phyloP scores from a whole-genome alignment of 371 early-diverging fungal species.

The Nematocida sp. region DNA sequence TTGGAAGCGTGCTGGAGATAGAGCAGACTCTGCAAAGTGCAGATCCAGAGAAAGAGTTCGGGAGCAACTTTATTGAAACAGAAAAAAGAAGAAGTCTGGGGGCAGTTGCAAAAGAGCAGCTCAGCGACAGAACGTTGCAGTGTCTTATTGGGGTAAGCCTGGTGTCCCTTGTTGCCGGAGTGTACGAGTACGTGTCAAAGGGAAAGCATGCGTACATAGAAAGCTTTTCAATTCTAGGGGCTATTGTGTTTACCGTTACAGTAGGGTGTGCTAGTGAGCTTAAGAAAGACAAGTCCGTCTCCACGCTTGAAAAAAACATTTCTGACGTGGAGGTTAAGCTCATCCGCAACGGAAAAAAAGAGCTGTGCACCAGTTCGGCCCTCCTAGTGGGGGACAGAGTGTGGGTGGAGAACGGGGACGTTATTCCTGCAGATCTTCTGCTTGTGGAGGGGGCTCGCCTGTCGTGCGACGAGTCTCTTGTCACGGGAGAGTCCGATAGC shows the following conservation, averaged over 20 bases:
- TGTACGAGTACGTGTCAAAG: constrained; percentile 38
- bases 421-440: constrained; percentile 77
- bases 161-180: background rate
- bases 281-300: constrained; percentile 83
- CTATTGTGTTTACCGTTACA: constrained; percentile 77
- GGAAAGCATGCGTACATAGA: constrained; percentile 68
- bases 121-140: background rate
- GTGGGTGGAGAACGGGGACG: constrained; percentile 82
- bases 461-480: constrained; percentile 78
- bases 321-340: constrained; percentile 67
- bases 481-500: constrained; percentile 88
- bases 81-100: too few relatives aligned
- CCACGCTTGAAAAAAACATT: constrained; percentile 77
- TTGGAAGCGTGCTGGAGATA: background rate
- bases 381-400: constrained; percentile 72
- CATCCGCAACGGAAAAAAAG: constrained; percentile 64
- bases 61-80: background rate
- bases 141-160: background rate
- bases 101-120: background rate
- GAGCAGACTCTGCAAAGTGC: background rate
- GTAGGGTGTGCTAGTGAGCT: constrained; percentile 88
- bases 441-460: constrained; percentile 72
- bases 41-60: background rate
- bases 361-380: constrained; percentile 65
- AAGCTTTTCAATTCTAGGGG: constrained; percentile 75